A percentile compares a stretch with the other conserved stretches of the same genome.
These are phyloP conservation scores for Diaporthe destruens DNA, from an alignment of 2,329 filamentous ascomycete genomes.

Conservation along the genomic window DNA sequence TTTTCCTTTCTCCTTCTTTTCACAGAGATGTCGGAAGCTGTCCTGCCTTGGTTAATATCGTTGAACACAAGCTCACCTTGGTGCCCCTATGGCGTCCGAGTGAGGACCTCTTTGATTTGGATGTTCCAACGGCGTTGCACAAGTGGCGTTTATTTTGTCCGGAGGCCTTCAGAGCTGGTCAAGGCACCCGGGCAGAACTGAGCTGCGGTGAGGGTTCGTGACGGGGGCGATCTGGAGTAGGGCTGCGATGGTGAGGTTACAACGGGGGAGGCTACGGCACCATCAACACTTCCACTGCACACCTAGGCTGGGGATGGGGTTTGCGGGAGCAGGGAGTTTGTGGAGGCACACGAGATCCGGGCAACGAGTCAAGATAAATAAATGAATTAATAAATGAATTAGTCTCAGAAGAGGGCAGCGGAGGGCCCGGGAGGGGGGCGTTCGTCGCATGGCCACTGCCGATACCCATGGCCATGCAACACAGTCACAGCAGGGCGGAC, in stretches of 20 bases:
- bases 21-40: background rate
- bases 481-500: conserved; percentile 2
- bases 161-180: background rate
- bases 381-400: background rate
- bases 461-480: background rate
- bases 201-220: conserved; percentile 12
- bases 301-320: background rate
- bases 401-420: too few species aligned
- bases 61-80: background rate
- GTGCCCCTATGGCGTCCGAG: background rate
- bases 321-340: background rate
- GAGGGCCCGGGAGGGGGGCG: background rate
- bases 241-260: background rate
- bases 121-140: conserved; percentile 14
- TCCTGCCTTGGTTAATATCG: conserved; percentile 22
- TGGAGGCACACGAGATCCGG: background rate
- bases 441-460: background rate
- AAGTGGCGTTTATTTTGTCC: conserved; percentile 13
- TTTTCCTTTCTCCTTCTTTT: too few species aligned
- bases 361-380: background rate
- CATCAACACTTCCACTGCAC: background rate
- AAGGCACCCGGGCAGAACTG: background rate
- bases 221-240: conserved; percentile 15
- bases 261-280: background rate
- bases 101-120: background rate